phyloP scores from a whole-genome alignment of 345 rosid genomes.

The Arabidopsis arenosa region DNA sequence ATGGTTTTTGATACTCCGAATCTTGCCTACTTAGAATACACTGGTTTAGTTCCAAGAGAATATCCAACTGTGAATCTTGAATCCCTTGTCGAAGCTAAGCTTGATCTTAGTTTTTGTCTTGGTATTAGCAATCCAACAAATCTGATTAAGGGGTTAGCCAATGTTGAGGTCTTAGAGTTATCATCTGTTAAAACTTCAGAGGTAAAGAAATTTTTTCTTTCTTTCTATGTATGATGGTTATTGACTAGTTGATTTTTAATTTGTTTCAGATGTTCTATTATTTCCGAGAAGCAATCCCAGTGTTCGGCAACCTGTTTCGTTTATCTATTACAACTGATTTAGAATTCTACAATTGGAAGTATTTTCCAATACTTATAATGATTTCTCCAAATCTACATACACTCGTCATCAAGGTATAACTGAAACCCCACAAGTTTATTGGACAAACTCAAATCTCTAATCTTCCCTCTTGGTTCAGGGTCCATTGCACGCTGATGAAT shows the following conservation, averaged over 20 bases:
- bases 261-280: neutral
- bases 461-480: conserved; percentile 1
- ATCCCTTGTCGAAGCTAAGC: conserved; percentile 27
- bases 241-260: neutral
- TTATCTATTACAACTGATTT: neutral
- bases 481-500: neutral
- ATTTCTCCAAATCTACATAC: neutral
- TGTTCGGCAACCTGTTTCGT: neutral
- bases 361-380: neutral
- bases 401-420: conserved; percentile 11
- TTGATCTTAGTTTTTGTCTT: too few species aligned
- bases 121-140: conserved; percentile 1
- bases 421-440: neutral
- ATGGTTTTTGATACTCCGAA: neutral
- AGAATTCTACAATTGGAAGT: neutral
- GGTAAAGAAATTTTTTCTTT: neutral
- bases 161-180: conserved; percentile 14
- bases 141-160: conserved; percentile 4
- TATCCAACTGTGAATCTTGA: conserved; percentile 15
- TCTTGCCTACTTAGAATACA: conserved; percentile 7
- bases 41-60: neutral
- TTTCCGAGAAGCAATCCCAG: conserved; percentile 1
- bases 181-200: neutral
- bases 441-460: neutral
- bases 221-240: neutral